Conservation (phyloP, 2,329 filamentous ascomycete species). For the Verticillium alfalfae region DNA sequence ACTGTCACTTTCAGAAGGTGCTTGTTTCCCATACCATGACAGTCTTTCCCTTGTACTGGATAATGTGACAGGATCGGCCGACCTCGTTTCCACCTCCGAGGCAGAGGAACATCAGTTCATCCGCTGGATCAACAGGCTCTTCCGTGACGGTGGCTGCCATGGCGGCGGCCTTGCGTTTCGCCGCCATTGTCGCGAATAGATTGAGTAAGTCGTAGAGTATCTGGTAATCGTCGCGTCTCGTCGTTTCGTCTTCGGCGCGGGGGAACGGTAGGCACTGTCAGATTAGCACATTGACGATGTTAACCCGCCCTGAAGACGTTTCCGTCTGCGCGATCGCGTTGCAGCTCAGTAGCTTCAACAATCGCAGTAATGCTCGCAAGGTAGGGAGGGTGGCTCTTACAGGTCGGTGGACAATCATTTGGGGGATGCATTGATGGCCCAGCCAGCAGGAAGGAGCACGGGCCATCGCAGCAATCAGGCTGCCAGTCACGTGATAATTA, state of each 20-base stretch:
- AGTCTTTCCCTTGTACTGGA: slow-evolving; percentile 98
- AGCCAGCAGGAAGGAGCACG: neutral
- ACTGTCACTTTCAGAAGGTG: neutral
- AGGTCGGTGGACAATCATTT: neutral
- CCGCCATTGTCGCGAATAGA: slow-evolving; percentile 60
- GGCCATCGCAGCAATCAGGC: neutral
- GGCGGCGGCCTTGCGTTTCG: slow-evolving; percentile 81
- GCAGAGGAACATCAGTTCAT: slow-evolving; percentile 91
- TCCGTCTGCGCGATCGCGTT: neutral
- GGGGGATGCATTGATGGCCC: neutral
- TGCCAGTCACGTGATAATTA: slow-evolving; percentile 34
- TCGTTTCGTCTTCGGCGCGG: neutral
- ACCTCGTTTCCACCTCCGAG: slow-evolving; percentile 96
- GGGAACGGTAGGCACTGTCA: neutral
- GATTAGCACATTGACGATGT: slow-evolving; percentile 4
- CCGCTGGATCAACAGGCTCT: slow-evolving; percentile 85
- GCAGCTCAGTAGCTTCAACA: neutral
- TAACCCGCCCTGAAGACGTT: neutral
- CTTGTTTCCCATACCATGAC: slow-evolving; percentile 67
- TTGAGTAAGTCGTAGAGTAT: neutral
- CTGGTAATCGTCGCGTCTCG: slow-evolving; percentile 4
- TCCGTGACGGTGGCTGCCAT: slow-evolving; percentile 58
- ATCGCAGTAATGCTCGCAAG: neutral
- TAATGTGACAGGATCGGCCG: slow-evolving; percentile 92
- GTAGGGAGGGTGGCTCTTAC: neutral